These are phyloP conservation scores for Sclerotinia borealis DNA, from an alignment of 2,329 filamentous ascomycete species.

Conservation along the genomic window DNA sequence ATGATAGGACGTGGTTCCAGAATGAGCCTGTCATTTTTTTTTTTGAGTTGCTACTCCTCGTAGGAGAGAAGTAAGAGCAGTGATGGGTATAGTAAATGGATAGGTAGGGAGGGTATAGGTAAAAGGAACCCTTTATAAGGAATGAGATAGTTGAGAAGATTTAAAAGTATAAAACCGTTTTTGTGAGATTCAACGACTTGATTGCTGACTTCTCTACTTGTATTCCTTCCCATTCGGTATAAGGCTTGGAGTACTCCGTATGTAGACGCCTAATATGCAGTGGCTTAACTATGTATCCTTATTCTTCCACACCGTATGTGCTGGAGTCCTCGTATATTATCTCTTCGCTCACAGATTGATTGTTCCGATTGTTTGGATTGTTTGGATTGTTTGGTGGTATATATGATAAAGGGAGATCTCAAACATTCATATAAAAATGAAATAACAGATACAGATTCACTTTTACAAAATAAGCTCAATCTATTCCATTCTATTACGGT, in stretches of 20 bases:
- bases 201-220: slow-evolving; percentile 4
- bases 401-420: background rate
- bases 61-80: background rate
- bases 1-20: slow-evolving; percentile 5
- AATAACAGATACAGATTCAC: background rate
- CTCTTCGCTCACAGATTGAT: background rate
- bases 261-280: background rate
- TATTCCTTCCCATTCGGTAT: slow-evolving; percentile 2
- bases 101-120: background rate
- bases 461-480: background rate
- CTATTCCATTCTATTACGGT: too few species aligned
- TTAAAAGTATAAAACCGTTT: background rate
- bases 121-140: background rate
- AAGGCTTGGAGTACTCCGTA: slow-evolving; percentile 2
- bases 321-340: background rate
- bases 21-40: slow-evolving; percentile 27
- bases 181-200: background rate
- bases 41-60: background rate
- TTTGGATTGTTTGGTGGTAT: too few species aligned
- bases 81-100: background rate
- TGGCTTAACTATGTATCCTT: slow-evolving; percentile 1
- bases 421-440: background rate
- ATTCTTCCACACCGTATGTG: background rate
- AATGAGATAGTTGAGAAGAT: background rate
- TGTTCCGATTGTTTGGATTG: background rate